phyloP scores from a whole-genome alignment of 306 rosid species.

The Vigna hirtella region DNA sequence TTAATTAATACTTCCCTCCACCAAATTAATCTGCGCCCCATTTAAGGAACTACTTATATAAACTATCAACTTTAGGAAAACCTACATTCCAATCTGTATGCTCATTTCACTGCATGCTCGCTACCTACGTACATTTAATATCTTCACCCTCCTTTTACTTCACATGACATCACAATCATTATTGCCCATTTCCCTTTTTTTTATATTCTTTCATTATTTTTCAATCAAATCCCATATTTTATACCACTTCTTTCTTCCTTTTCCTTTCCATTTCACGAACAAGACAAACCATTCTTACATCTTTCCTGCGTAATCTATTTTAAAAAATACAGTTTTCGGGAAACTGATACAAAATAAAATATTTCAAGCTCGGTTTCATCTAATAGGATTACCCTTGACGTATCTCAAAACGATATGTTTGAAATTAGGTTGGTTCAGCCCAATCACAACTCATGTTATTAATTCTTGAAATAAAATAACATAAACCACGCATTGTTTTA shows the following conservation, averaged over 20 bases:
- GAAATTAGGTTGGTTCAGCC: background rate
- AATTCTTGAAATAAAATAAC: conserved; percentile 4
- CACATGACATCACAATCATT: background rate
- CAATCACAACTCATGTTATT: too few relatives aligned
- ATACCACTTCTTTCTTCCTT: background rate
- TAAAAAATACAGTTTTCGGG: background rate
- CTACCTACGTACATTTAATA: conserved; percentile 8
- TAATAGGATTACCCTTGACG: background rate
- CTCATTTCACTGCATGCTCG: background rate
- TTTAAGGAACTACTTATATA: conserved; percentile 22
- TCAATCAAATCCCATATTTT: conserved; percentile 25
- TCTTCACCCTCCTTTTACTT: background rate
- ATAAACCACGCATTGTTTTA: background rate
- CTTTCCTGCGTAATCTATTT: background rate
- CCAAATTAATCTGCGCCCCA: conserved; percentile 8
- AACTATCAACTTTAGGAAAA: background rate
- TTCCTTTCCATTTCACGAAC: conserved; percentile 39
- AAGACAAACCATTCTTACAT: conserved; percentile 8
- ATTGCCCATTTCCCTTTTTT: conserved; percentile 7
- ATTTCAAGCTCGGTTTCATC: background rate
- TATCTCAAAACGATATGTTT: background rate
- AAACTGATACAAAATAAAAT: background rate
- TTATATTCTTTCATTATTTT: background rate
- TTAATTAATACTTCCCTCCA: background rate
- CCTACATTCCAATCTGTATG: background rate